Conservation (phyloP, 148 eudicot genomes). For the Pouteria glomerata region DNA sequence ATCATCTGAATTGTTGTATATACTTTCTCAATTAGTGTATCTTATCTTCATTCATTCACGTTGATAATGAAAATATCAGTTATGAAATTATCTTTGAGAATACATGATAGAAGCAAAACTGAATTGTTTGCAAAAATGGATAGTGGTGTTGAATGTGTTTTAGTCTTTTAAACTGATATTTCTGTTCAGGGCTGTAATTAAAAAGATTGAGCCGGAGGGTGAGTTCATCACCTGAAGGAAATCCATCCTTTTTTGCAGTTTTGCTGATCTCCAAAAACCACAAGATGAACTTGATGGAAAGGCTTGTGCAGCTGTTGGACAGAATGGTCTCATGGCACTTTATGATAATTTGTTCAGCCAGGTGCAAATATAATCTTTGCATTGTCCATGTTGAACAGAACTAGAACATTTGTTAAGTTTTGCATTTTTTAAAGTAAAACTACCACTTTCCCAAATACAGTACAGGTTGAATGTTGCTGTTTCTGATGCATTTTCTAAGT, state of each 20-base stretch:
- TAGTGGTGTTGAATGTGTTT: not conserved
- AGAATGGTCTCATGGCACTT: constrained; percentile 92
- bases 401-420: not conserved
- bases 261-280: constrained; percentile 94
- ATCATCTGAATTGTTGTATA: not conserved
- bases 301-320: constrained; percentile 99
- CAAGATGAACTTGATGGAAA: constrained; percentile 92
- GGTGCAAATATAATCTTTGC: constrained; percentile 33
- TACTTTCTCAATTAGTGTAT: not conserved
- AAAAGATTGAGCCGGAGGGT: not conserved
- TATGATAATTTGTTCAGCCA: constrained; percentile 85
- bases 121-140: not conserved
- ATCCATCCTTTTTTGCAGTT: constrained; percentile 37
- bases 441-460: not conserved
- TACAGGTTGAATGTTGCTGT: not conserved
- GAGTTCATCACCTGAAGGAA: constrained; percentile 3
- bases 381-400: not conserved
- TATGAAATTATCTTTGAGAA: not conserved
- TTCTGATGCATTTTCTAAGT: not conserved
- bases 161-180: not conserved
- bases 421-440: not conserved
- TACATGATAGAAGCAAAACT: not conserved
- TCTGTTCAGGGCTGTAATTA: not conserved
- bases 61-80: not conserved
- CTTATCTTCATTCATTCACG: not conserved